Evolutionary conservation across 495 filamentous ascomycete species (phyloP), one percentile per base, ranked within the genome.

Genomic region (Entonaema liquescens): DNA sequence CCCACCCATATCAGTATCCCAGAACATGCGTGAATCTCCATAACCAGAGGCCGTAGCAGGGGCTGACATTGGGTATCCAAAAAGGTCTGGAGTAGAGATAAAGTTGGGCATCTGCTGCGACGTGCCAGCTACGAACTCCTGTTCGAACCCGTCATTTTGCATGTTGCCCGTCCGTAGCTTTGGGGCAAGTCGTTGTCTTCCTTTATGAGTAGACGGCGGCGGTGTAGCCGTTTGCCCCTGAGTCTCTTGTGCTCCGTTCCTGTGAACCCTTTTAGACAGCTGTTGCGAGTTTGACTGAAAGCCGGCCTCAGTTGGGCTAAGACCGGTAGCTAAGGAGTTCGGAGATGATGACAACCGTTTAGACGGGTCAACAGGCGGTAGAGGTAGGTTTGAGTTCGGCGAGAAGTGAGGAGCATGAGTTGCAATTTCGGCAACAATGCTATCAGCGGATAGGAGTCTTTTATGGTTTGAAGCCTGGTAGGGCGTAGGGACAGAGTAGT

Each of bases 11-110:
- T 76, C 79, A 13, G 90, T 82, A 65, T 94, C 93, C 92, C 92
- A 95, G 75, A 94, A 93, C 26, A 90, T 77, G 59, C 88, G 87
- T 42, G 89, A 84, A 67, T 90, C 88, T 6, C 85, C 85, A 62
- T 90, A 90, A 57, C 86, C 85, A 8, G 90, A 88, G 21, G 89
- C 91, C 5, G 88, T 84, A 38, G 90, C 87, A 0, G 93, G 89
- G 31, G 91, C 90, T 2, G 91, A 87, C 64, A 90, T 85, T 11
- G 86, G 87, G 68, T 93, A 89, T 28, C 88, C 86, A 71, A 94
- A 93, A 74, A 85, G 77, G 55, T 84, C 82, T 40, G 79, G 78
- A 9, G 76, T 70, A 21, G 77, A 74, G 36, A 79, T 77, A 57
- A 78, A 83, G 60, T 52, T 66, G 15, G 74, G 70, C 77, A 84